Evolutionary conservation across 1,139 yeast species (phyloP), one percentile per base, ranked within the genome.

Genomic region (Blastobotrys elegans): DNA sequence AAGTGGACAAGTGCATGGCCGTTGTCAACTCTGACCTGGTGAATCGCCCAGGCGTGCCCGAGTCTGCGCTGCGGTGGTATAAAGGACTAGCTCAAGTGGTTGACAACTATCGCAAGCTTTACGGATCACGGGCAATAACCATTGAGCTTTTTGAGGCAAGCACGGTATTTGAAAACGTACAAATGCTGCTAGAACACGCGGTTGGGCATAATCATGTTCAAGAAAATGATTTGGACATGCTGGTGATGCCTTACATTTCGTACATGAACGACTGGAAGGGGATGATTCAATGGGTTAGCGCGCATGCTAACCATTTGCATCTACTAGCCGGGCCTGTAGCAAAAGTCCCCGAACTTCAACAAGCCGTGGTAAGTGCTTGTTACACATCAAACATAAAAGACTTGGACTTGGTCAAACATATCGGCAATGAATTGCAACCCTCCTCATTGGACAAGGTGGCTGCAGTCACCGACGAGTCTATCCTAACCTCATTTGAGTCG

Each of bases 81-180:
- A 45, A 47, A 16, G 63, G 63, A 2, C 48, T 52, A 11, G 58
- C 51, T 10, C 50, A 54, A 29, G 63, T 59, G 10, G 49, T 59
- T 2, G 30, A 49, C 21, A 45, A 49, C 20, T 59, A 41, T 39
- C 51, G 62, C 5, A 18, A 38, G 29, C 24, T 40, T 10, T 34
- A 34, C 26, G 27, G 38, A 18, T 34, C 38, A 35, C 36, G 37
- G 42, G 18, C 21, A 22, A 13, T 40, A 17, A 46, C 40, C 22
- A 40, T 26, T 49, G 48, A 37, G 22, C 42, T 17, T 43, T 34
- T 13, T 31, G 44, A 37, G 31, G 13, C 17, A 14, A 21, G n/a
- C 17, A 21, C 40, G 13, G 31, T 3, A 3, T 18, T 13, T 18
- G 31, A 26, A 4, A 37, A 13, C 16, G 22, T 32, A 13, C 13